Conservation (phyloP, 2,329 filamentous ascomycete species). For the Rugonectria rugulosa region DNA sequence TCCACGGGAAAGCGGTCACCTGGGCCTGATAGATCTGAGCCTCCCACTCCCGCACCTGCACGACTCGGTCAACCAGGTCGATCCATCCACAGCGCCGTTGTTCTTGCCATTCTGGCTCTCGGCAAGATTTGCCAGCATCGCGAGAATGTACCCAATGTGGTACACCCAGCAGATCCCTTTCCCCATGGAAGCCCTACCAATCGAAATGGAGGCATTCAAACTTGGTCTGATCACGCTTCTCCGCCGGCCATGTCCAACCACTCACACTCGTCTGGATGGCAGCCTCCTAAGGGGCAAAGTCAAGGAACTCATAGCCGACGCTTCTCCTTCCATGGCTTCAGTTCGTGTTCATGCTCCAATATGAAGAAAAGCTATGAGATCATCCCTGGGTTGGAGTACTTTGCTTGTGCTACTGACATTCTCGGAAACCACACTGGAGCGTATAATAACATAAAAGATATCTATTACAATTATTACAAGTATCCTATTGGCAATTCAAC, state of each 20-base stretch:
- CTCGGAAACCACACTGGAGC: slow-evolving; percentile 82
- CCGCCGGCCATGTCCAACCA: slow-evolving; percentile 56
- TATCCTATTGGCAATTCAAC: too few species aligned
- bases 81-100: slow-evolving; percentile 80
- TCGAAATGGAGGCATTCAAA: slow-evolving; percentile 58
- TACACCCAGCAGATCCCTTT: slow-evolving; percentile 47
- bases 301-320: slow-evolving; percentile 56
- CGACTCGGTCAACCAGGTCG: slow-evolving; percentile 63
- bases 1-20: slow-evolving; percentile 66
- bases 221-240: slow-evolving; percentile 63
- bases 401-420: slow-evolving; percentile 85
- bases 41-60: slow-evolving; percentile 39
- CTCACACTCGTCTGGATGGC: slow-evolving; percentile 58
- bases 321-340: slow-evolving; percentile 57
- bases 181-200: slow-evolving; percentile 48
- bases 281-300: slow-evolving; percentile 62
- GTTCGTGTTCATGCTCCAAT: slow-evolving; percentile 39
- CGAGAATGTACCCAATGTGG: slow-evolving; percentile 64
- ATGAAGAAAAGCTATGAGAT: slow-evolving; percentile 75
- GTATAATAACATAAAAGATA: slow-evolving; percentile 80
- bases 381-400: slow-evolving; percentile 90
- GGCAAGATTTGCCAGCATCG: slow-evolving; percentile 78
- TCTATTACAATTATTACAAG: too few species aligned
- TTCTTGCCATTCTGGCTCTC: slow-evolving; percentile 83
- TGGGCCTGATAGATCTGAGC: slow-evolving; percentile 45